Evolutionary conservation across 441 rosid species (phyloP).

Genomic region (Bruguiera hainesii): DNA sequence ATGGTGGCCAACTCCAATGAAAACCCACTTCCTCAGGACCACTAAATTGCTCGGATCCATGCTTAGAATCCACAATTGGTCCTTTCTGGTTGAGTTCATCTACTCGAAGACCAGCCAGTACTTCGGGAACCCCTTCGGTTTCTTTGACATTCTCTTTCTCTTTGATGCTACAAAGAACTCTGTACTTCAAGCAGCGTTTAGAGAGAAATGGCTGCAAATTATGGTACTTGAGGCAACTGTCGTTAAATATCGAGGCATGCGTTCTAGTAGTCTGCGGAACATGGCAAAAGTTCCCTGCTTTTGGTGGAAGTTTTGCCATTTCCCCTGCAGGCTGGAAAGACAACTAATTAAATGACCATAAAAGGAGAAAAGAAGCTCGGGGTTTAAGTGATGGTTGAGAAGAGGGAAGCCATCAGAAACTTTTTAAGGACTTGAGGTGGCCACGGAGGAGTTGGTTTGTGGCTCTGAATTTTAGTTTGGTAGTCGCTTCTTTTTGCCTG

Average conservation of each 20-base stretch:
- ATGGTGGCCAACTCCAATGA: constrained; percentile 69
- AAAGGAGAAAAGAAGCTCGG: constrained; percentile 6
- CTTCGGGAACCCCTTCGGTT: constrained; percentile 28
- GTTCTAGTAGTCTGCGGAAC: constrained; percentile 30
- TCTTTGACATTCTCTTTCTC: constrained; percentile 51
- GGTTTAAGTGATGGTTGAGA: constrained; percentile 7
- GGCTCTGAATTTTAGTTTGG: constrained; percentile 32
- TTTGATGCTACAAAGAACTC: constrained; percentile 53
- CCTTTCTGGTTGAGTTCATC: constrained; percentile 25
- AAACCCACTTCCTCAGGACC: constrained; percentile 35
- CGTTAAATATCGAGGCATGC: constrained; percentile 25
- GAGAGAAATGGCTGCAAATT: constrained; percentile 21
- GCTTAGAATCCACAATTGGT: constrained; percentile 23
- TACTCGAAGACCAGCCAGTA: constrained; percentile 29
- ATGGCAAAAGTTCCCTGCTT: constrained; percentile 37
- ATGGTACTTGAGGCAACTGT: constrained; percentile 8
- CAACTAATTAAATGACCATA: background rate
- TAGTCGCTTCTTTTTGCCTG: background rate
- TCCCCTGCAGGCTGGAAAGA: background rate
- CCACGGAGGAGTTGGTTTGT: constrained; percentile 57
- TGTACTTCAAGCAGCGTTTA: constrained; percentile 27
- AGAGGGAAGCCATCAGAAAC: constrained; percentile 7
- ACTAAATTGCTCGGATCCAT: constrained; percentile 10
- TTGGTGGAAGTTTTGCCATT: constrained; percentile 51
- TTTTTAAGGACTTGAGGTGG: constrained; percentile 29